Base-by-base conservation (phyloP, 225 moss, liverwort and hornwort genomes). In the Bryoerythrophyllum caledonicum region DNA sequence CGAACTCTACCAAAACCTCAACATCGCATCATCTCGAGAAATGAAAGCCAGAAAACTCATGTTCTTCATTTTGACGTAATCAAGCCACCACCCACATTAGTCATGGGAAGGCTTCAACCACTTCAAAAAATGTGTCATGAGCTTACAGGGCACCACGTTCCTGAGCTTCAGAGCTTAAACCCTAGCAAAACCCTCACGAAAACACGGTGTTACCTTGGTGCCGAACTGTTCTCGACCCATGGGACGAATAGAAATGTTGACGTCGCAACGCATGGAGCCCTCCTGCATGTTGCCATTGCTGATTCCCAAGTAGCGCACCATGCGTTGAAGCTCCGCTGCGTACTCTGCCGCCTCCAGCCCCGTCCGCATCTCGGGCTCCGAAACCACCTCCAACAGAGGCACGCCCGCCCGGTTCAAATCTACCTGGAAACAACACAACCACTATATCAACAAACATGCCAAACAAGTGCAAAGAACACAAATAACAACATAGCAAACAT, bases 231-330 rank as follows among this genome's bases (percentile, higher is more conserved):
- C 80, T 74, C 81, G 89, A 23, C 93, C 93, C 80, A 78, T 92
- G 30, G 93, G 93, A 32, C 95, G 93, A 56, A 99, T 90, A 63
- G 97, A 99, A 67, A 95, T 93, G 80, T 99, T 99, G 62, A 99
- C 95, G 79, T 99, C 97, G 64, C 97, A 99, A 43, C 97, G 84
- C 91, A 99, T 89, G 35, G 97, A 94, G 44, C 97, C 97, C 81
- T 99, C 97, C 71, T 95, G 97, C 97, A 99, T 99, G 70, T 99
- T 99, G 63, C 93, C 97, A 78, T 95, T 99, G 77, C 95, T 89
- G 46, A 99, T 93, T 3, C 89, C 93, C 87, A 99, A 82, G 83
- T 95, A 99, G 8, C 97, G 88, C 34, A 99, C 97, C 61, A 86
- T 80, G 11, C 97, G 90, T 73, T 95, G 97, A 68, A 99, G 81